Evolutionary conservation across 345 rosid species (phyloP).

Genomic region (Rhodomyrtus tomentosa): DNA sequence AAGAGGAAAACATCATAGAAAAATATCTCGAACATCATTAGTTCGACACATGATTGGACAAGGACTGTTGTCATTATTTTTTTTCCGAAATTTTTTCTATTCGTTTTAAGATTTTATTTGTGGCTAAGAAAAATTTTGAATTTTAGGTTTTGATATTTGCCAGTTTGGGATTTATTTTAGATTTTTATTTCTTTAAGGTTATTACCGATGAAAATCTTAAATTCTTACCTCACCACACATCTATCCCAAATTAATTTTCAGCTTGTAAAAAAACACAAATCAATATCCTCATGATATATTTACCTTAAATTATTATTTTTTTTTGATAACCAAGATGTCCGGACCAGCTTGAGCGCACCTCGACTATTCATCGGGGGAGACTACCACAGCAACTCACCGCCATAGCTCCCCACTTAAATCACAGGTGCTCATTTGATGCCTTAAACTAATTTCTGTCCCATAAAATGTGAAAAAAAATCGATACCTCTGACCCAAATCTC

Average conservation of each 20-base stretch:
- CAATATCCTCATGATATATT: not conserved
- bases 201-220: not conserved
- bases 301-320: too few species aligned
- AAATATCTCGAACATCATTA: not conserved
- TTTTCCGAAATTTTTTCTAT: not conserved
- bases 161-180: not conserved
- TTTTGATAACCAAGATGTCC: too few species aligned
- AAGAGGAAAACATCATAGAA: not conserved
- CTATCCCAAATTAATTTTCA: not conserved
- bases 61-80: not conserved
- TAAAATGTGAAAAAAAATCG: not conserved
- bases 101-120: not conserved
- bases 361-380: too few species aligned
- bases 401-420: too few species aligned
- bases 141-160: not conserved
- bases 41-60: not conserved
- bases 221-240: too few species aligned
- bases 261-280: not conserved
- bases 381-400: too few species aligned
- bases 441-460: not conserved
- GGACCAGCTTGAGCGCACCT: too few species aligned
- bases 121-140: not conserved
- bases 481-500: not conserved
- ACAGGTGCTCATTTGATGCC: too few species aligned
- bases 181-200: not conserved